Evolutionary conservation across 108 stramenopile species (phyloP), one percentile per base, ranked within the genome.

Genomic region (Schizochytrium sp.): DNA sequence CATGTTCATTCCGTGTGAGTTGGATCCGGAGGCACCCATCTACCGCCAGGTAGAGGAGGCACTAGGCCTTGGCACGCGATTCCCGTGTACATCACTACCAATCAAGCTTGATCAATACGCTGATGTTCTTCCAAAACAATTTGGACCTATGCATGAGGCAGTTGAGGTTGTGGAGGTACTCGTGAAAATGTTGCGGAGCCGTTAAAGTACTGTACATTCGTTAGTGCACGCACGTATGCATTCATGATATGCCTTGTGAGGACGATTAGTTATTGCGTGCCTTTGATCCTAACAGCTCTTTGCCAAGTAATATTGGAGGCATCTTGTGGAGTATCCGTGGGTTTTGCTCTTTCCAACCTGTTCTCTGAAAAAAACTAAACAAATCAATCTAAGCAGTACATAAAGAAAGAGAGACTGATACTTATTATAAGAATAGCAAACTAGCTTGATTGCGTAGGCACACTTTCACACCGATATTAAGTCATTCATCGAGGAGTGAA

Each of bases 111-210:
- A 83, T 10, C 5, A 83, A 5, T 56, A 83, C 5, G 44, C 5
- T 40, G 40, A 83, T 8, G 55, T 42, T 5, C 45, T 83, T 2
- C 76, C 76, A 15, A 28, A 17, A 5, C 53, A 49, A 49, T 83
- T 55, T 55, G 76, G 76, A 5, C 76, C 76, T 38, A 83, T 83
- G 76, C 76, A 83, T 83, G 50, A 83, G 53, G 76, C 76, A 10
- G 55, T 83, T 40, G 76, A 83, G 53, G 40, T 5, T 40, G 28
- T 83, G 5, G 76, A 83, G 76, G 50, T 83, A 0, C 2, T 83
- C 1, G 19, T 53, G 2, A 40, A 47, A 83, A 49, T 83, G 76
- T 5, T 46, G 15, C 12, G 19, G 1, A 8, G 64, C 40, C 3
- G 8, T 69, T 44, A 38, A 69, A 69, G 64, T 69, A 8, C 40